Base-by-base conservation (phyloP, 2,329 filamentous ascomycete species). In the Xylariaceae sp. region DNA sequence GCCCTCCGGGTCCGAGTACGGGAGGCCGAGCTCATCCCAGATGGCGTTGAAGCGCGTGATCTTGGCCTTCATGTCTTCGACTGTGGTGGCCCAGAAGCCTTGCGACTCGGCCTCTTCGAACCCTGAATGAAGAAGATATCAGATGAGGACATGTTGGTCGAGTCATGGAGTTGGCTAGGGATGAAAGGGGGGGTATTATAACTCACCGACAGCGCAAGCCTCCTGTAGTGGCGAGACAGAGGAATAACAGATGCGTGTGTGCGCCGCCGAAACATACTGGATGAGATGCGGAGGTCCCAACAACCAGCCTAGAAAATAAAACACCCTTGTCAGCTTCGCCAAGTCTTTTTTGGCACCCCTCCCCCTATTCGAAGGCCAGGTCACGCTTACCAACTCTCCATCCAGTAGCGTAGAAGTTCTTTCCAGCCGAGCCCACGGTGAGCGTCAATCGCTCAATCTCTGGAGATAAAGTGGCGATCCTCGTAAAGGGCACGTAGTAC, bases 371-470 rank as follows among this genome's bases (percentile, higher is more conserved):
- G 6, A 11, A 11, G 21, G 21, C 21, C 7, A 6, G 21, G 11
- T 24, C 21, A 30, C 8, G 33, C 68, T 13, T 52, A 69, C 70
- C 78, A 4, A 97, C 89, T 41, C 92, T 82, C 92, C 92, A 98
- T 33, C 92, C 92, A 0, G 92, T 98, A 40, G 87, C 88, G 59
- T 97, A 97, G 65, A 98, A 98, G 70, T 92, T 94, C 75, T 98
- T 98, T 54, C 92, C 92, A 1, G 88, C 92, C 0, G 88, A 95
- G 14, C 92, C 92, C 19, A 98, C 92, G 0, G 92, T 97, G 34
- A 98, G 66, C 4, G 92, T 97, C 50, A 94, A 74, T 42, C 78
- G 78, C 52, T 88, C 88, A 36, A 97, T 80, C 61, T 96, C 88
- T 0, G 89, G 88, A 0, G 88, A 94, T 13, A 98, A 70, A 0